These are phyloP conservation scores for Pyrenochaeta sp. DNA, from an alignment of 2,329 filamentous ascomycete species.

Conservation along the genomic window DNA sequence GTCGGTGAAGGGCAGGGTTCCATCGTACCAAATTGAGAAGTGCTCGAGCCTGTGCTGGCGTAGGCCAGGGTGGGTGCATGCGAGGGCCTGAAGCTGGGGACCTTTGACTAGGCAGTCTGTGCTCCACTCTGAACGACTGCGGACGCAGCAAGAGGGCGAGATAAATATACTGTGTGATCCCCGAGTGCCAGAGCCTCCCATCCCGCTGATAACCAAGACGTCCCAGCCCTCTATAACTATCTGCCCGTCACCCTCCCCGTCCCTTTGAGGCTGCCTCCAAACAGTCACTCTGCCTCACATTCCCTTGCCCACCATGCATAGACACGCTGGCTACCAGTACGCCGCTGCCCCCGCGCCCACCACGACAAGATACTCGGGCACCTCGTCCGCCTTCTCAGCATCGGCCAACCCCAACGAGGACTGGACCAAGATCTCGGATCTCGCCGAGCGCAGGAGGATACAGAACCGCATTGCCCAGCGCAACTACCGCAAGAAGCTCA, in stretches of 20 bases:
- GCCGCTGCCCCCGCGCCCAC: constrained; percentile 49
- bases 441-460: constrained; percentile 91
- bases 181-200: constrained; percentile 36
- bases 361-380: constrained; percentile 73
- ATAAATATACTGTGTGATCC: constrained; percentile 41
- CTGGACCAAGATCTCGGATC: constrained; percentile 98
- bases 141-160: constrained; percentile 33
- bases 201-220: constrained; percentile 23
- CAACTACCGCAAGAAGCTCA: constrained; percentile 96
- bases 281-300: constrained; percentile 17
- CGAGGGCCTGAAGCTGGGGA: constrained; percentile 42
- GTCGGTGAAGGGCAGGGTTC: constrained; percentile 42
- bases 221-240: constrained; percentile 28
- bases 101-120: constrained; percentile 37
- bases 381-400: constrained; percentile 92
- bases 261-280: constrained; percentile 37
- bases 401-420: constrained; percentile 96
- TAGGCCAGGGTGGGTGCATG: constrained; percentile 35
- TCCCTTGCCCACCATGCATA: constrained; percentile 50
- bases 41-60: constrained; percentile 33
- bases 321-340: constrained; percentile 56
- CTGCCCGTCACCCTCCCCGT: constrained; percentile 7
- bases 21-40: constrained; percentile 34
- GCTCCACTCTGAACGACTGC: constrained; percentile 38
- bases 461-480: constrained; percentile 98